Evolutionary conservation across 257 asterid species (phyloP).

Genomic region (Henckelia pumila): DNA sequence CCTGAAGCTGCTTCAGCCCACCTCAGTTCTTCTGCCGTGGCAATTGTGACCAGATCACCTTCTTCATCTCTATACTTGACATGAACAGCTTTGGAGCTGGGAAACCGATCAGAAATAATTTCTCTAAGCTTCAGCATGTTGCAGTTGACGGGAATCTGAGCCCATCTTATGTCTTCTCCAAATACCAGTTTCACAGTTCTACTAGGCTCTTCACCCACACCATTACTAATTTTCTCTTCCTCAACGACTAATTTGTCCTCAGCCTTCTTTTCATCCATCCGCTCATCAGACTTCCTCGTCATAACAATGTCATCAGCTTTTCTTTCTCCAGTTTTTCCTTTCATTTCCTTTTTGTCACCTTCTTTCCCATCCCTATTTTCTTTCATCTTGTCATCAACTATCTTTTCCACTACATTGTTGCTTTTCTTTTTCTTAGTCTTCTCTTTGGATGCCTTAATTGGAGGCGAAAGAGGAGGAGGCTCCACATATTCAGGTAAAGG

Average conservation of each 20-base stretch:
- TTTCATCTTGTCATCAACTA: conserved; percentile 14
- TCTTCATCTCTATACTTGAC: conserved; percentile 83
- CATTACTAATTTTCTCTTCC: conserved; percentile 48
- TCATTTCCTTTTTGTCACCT: conserved; percentile 21
- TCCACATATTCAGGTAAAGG: conserved; percentile 53
- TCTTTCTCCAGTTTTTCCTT: conserved; percentile 21
- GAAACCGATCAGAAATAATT: conserved; percentile 55
- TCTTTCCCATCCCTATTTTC: conserved; percentile 23
- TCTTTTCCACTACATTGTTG: conserved; percentile 28
- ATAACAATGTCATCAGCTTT: conserved; percentile 14
- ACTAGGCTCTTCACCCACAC: conserved; percentile 39
- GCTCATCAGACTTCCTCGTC: conserved; percentile 25
- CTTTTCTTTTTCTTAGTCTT: conserved; percentile 47
- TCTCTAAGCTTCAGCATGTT: conserved; percentile 54
- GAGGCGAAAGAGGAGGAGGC: conserved; percentile 35
- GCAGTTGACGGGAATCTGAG: conserved; percentile 64
- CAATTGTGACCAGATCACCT: conserved; percentile 86
- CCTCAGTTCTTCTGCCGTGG: conserved; percentile 69
- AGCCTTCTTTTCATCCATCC: conserved; percentile 30
- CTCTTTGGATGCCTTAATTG: conserved; percentile 34
- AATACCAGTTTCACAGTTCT: conserved; percentile 62
- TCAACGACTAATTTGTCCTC: conserved; percentile 57
- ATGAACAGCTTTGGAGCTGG: conserved; percentile 50
- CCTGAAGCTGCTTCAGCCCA: conserved; percentile 73
- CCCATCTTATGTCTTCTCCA: conserved; percentile 91